phyloP scores from a whole-genome alignment of 371 early-diverging fungal species.

The Syncephalis plumigaleata region DNA sequence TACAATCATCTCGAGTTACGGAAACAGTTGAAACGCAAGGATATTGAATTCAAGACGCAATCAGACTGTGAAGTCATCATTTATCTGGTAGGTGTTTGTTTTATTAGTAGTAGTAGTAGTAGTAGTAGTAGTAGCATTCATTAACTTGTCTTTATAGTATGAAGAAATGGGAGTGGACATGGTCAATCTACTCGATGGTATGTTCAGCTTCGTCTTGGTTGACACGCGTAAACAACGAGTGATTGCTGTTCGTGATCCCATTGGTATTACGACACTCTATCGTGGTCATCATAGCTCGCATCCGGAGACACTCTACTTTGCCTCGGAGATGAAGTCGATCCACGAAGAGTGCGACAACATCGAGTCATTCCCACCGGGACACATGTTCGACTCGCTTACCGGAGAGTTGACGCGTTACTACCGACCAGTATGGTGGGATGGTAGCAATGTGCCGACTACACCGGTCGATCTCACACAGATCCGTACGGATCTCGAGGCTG shows the following conservation, averaged over 20 bases:
- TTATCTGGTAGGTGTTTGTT: slow-evolving; percentile 48
- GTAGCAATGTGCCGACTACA: slow-evolving; percentile 24
- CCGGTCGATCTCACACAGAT: slow-evolving; percentile 45
- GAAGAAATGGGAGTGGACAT: slow-evolving; percentile 65
- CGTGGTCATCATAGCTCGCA: slow-evolving; percentile 67
- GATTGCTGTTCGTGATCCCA: slow-evolving; percentile 88
- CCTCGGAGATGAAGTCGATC: slow-evolving; percentile 86
- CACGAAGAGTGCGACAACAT: slow-evolving; percentile 91
- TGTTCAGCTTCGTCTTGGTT: slow-evolving; percentile 87
- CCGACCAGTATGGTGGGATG: slow-evolving; percentile 78
- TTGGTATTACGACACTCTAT: slow-evolving; percentile 94
- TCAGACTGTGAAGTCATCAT: slow-evolving; percentile 95
- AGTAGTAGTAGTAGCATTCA: background rate
- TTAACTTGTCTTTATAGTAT: slow-evolving; percentile 36
- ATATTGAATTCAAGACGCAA: slow-evolving; percentile 67
- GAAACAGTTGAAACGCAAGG: slow-evolving; percentile 41
- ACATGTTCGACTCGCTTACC: slow-evolving; percentile 63
- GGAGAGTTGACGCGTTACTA: slow-evolving; percentile 69
- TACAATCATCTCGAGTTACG: slow-evolving; percentile 88
- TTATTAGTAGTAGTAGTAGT: background rate
- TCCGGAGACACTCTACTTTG: slow-evolving; percentile 77
- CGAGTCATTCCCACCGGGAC: slow-evolving; percentile 90
- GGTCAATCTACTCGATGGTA: slow-evolving; percentile 75
- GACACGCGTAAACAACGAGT: slow-evolving; percentile 64
- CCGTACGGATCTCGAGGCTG: slow-evolving; percentile 58